Evolutionary conservation across 176 grass and related monocot genomes (phyloP), one percentile per base, ranked within the genome.

Genomic region (Panicum miliaceum): DNA sequence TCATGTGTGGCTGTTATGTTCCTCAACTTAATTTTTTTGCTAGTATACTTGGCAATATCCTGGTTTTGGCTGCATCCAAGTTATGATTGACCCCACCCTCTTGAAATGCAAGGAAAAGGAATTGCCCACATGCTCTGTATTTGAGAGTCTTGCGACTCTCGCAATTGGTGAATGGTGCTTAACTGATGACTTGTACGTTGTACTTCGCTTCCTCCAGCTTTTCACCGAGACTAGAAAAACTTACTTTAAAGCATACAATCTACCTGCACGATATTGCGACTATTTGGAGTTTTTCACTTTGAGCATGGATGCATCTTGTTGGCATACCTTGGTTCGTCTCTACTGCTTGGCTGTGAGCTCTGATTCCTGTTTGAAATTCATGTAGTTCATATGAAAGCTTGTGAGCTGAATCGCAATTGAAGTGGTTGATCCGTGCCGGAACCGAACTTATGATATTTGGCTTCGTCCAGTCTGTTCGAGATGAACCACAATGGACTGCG

Each of bases 161-260:
- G 56, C 78, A 52, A 71, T 84, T 53, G 80, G 86, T 7, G 25
- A 42, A 6, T 83, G 73, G 79, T 50, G n/a, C 82, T 83, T 78
- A 20, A 56, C 23, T 16, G 60, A 80, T 35, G 70, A 81, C 59
- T 57, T 86, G 26, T 77, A n/a, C 1, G 34, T 71, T 8, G 43
- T 78, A 64, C n/a, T 88, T 71, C 23, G 54, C 56, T 83, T 83
- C 34, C 86, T 88, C 56, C 64, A 88, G 42, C 80, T 83, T 83
- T 78, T 83, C 64, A 69, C 73, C 80, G 2, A 83, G 35, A 42
- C 65, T 78, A 43, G 73, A 83, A 25, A 53, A 88, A 53, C 80
- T 88, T 19, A 78, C 34, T 2, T 78, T 83, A 6, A 70, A 36
- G 26, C 53, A 57, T 57, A 57, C 10, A 46, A 32, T 32, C 29